These are phyloP conservation scores for Trypanosomatidae sp. DNA, from an alignment of 208 protist genomes.

Conservation along the genomic window DNA sequence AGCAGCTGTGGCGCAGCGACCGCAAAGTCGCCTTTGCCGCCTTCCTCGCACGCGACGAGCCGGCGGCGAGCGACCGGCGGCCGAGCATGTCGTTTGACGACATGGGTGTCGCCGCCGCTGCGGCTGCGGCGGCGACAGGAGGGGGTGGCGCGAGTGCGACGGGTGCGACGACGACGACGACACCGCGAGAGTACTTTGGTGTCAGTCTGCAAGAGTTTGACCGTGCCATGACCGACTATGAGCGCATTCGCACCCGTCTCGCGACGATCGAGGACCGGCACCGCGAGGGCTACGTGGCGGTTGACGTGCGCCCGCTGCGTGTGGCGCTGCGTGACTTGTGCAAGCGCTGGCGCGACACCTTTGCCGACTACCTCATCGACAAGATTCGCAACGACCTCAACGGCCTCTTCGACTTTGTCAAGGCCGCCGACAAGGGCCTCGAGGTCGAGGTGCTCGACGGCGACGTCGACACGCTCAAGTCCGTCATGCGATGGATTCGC, in stretches of 20 bases:
- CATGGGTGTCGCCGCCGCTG: conserved; percentile 4
- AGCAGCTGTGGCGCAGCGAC: conserved; percentile 88
- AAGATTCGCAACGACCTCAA: conserved; percentile 81
- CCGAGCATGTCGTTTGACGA: conserved; percentile 39
- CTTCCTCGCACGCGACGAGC: conserved; percentile 69
- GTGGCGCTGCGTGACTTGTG: conserved; percentile 84
- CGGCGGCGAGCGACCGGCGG: conserved; percentile 4
- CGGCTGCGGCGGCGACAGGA: no score
- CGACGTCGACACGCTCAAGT: conserved; percentile 83
- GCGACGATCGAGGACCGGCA: conserved; percentile 80
- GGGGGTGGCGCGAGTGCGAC: conserved; percentile 3
- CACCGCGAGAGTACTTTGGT: conserved; percentile 77
- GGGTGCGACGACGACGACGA: conserved; percentile 13
- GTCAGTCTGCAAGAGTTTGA: conserved; percentile 89
- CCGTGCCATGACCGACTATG: conserved; percentile 89
- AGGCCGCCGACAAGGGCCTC: conserved; percentile 84
- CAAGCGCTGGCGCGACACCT: conserved; percentile 92
- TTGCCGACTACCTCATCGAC: conserved; percentile 88
- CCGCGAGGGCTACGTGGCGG: conserved; percentile 82
- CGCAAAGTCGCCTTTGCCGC: conserved; percentile 74
- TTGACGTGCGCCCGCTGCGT: conserved; percentile 94
- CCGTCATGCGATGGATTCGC: conserved; percentile 88
- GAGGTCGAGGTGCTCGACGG: conserved; percentile 87
- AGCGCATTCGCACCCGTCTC: conserved; percentile 67
- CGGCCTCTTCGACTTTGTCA: conserved; percentile 86